phyloP scores from a whole-genome alignment of 2,329 filamentous ascomycete genomes.

The Sporothrix euskadiensis region DNA sequence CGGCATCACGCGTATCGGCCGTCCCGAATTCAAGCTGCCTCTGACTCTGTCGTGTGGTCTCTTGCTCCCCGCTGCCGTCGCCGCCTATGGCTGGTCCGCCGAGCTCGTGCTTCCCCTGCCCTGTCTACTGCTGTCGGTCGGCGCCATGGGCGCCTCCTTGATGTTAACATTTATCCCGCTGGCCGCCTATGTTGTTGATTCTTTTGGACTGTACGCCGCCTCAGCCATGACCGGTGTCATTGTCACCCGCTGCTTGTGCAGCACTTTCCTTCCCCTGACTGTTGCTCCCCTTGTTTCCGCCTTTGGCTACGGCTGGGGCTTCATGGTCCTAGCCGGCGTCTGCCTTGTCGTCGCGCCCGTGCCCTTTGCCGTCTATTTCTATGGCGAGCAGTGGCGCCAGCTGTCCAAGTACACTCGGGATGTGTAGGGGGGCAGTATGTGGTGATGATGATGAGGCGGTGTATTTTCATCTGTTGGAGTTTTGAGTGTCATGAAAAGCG shows the following conservation, averaged over 20 bases:
- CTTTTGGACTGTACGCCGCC: slow-evolving; percentile 56
- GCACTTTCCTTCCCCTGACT: slow-evolving; percentile 58
- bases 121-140: slow-evolving; percentile 47
- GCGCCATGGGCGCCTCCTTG: slow-evolving; percentile 49
- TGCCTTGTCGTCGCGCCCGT: slow-evolving; percentile 51
- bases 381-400: slow-evolving; percentile 55
- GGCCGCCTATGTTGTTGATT: slow-evolving; percentile 58
- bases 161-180: slow-evolving; percentile 52
- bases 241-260: slow-evolving; percentile 55
- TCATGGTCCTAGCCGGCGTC: slow-evolving; percentile 47
- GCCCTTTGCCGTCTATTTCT: slow-evolving; percentile 52
- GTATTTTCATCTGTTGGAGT: not conserved
- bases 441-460: not conserved
- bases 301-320: slow-evolving; percentile 55
- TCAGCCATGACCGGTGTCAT: slow-evolving; percentile 60
- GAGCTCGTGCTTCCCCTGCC: slow-evolving; percentile 46
- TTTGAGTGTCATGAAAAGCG: not conserved
- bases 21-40: slow-evolving; percentile 58
- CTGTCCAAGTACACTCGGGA: slow-evolving; percentile 52
- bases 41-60: slow-evolving; percentile 51
- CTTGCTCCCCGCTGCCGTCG: slow-evolving; percentile 48
- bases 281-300: slow-evolving; percentile 49
- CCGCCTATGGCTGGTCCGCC: slow-evolving; percentile 54
- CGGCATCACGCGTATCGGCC: slow-evolving; percentile 41
- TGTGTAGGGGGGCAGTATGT: not conserved